Conservation (phyloP, 2,329 filamentous ascomycete species). For the Apiospora kogelbergensis region DNA sequence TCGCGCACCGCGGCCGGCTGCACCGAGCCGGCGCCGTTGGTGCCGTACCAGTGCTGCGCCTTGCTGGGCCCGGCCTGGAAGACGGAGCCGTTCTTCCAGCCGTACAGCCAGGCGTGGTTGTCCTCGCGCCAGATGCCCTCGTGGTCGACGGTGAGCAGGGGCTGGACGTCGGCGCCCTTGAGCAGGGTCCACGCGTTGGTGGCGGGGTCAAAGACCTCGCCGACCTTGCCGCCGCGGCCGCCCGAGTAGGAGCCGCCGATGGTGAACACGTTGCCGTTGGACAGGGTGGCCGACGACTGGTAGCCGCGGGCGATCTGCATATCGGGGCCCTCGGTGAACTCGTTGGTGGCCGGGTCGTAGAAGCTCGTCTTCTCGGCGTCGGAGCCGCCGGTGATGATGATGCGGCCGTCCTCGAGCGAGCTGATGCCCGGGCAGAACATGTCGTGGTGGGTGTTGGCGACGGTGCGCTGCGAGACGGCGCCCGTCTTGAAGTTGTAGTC, state of each 20-base stretch:
- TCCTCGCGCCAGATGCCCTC: constrained; percentile 36
- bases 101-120: constrained; percentile 52
- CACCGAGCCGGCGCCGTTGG: constrained; percentile 40
- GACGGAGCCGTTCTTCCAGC: constrained; percentile 44
- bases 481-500: constrained; percentile 24
- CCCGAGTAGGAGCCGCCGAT: constrained; percentile 53
- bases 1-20: constrained; percentile 42
- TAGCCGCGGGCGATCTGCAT: constrained; percentile 43
- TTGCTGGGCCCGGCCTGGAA: constrained; percentile 57
- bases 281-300: constrained; percentile 41
- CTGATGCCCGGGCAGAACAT: constrained; percentile 51
- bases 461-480: constrained; percentile 12
- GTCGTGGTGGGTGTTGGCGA: constrained; percentile 37
- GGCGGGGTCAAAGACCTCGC: constrained; percentile 42
- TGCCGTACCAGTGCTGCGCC: constrained; percentile 58
- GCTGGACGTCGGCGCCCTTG: constrained; percentile 33
- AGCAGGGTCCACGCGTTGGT: constrained; percentile 41
- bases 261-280: constrained; percentile 46
- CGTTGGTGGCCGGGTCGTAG: constrained; percentile 29
- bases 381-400: constrained; percentile 46
- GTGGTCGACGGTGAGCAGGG: constrained; percentile 38
- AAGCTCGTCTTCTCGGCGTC: constrained; percentile 42
- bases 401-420: constrained; percentile 37
- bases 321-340: constrained; percentile 30
- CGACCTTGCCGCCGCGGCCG: constrained; percentile 44